Percentiles rank a stretch among this genome's conserved stretches.
phyloP scores from a whole-genome alignment of 441 rosid genomes.

The Erysimum pusillum region DNA sequence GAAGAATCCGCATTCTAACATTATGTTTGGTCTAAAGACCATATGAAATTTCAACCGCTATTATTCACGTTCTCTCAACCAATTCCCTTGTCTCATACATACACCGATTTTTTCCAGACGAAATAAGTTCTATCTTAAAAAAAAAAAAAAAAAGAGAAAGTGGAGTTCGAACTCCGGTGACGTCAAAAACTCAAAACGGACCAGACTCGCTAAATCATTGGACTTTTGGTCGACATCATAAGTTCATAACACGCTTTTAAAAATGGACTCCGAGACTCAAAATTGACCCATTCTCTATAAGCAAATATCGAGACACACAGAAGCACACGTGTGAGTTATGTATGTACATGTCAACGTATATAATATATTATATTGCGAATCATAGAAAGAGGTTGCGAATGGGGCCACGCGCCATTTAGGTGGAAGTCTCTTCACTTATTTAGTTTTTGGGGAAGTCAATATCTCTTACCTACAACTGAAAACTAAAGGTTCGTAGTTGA shows the following conservation, averaged over 20 bases:
- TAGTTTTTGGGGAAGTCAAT: slow-evolving; percentile 20
- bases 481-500: slow-evolving; percentile 38
- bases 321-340: slow-evolving; percentile 30
- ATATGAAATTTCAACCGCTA: slow-evolving; percentile 7
- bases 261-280: slow-evolving; percentile 11
- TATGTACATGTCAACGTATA: slow-evolving; percentile 22
- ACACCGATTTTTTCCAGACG: slow-evolving; percentile 5
- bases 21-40: background rate
- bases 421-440: slow-evolving; percentile 23
- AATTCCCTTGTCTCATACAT: background rate
- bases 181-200: slow-evolving; percentile 10
- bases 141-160: slow-evolving; percentile 8
- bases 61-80: background rate
- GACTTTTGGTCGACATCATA: slow-evolving; percentile 27
- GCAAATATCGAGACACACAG: background rate
- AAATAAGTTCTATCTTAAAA: background rate
- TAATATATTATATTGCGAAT: background rate
- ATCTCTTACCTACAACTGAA: slow-evolving; percentile 29
- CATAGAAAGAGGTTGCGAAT: slow-evolving; percentile 17
- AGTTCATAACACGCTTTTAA: slow-evolving; percentile 38
- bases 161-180: slow-evolving; percentile 28
- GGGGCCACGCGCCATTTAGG: slow-evolving; percentile 42
- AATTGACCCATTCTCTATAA: slow-evolving; percentile 32
- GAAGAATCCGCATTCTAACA: background rate
- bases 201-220: slow-evolving; percentile 5